phyloP scores from a whole-genome alignment of 331 rosid genomes.

The Acacia concinna region DNA sequence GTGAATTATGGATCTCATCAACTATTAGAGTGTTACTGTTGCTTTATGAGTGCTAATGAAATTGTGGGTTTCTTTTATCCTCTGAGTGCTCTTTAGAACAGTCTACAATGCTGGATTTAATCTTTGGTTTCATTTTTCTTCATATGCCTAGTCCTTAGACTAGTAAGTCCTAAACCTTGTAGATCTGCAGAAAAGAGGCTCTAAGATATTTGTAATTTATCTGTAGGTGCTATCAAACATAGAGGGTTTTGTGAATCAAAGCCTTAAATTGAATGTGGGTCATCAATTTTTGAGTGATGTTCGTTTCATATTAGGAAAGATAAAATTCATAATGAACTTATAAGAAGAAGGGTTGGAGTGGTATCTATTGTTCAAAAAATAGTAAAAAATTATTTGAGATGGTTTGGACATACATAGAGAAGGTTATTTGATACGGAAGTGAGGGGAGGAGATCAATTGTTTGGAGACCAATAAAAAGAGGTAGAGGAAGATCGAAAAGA shows the following conservation, averaged over 20 bases:
- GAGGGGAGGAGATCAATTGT: no score
- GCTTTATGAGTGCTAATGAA: not conserved
- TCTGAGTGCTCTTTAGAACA: not conserved
- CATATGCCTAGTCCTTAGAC: not conserved
- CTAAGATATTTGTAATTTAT: not conserved
- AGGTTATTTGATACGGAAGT: no score
- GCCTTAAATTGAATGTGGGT: no score
- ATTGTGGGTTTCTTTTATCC: not conserved
- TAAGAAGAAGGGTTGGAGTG: no score
- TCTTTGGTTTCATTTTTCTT: not conserved
- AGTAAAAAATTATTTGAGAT: no score
- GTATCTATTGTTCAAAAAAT: no score
- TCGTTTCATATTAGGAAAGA: no score
- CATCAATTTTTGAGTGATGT: not conserved
- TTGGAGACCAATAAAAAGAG: no score
- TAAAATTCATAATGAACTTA: no score
- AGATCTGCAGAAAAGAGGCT: not conserved
- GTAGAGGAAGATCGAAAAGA: no score
- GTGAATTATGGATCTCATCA: conserved; percentile 1
- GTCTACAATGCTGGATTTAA: not conserved
- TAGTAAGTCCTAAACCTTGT: not conserved
- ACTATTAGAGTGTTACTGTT: not conserved
- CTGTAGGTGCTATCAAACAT: not conserved
- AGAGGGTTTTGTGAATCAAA: not conserved
- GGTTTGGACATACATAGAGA: no score